These are phyloP conservation scores for Pythium rishiriense DNA, from an alignment of 352 stramenopile species.

Conservation along the genomic window DNA sequence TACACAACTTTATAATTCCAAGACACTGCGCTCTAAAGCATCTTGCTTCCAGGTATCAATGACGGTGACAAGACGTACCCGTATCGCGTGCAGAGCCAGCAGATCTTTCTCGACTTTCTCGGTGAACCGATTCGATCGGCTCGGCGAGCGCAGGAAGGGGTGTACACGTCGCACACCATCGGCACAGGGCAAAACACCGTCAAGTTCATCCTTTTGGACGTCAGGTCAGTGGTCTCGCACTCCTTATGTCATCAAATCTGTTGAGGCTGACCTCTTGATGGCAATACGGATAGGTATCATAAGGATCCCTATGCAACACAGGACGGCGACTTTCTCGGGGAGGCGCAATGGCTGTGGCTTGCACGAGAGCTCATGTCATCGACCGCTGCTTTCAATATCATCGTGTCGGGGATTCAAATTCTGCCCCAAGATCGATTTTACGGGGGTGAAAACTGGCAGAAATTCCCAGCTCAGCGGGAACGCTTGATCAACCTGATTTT, in stretches of 20 bases:
- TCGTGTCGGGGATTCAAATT: constrained; percentile 73
- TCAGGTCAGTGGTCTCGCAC: constrained; percentile 34
- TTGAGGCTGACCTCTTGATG: constrained; percentile 1
- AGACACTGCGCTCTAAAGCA: not conserved
- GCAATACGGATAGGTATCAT: constrained; percentile 27
- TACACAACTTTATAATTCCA: not conserved
- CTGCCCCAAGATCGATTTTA: constrained; percentile 45
- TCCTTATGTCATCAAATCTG: not conserved
- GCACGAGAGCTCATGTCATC: constrained; percentile 39
- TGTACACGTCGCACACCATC: constrained; percentile 38
- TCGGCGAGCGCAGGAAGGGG: constrained; percentile 33
- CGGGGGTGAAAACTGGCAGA: constrained; percentile 57
- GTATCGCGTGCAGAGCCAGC: constrained; percentile 37
- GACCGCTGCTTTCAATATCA: constrained; percentile 64
- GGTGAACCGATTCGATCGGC: constrained; percentile 32
- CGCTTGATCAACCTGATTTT: constrained; percentile 63
- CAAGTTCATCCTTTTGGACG: constrained; percentile 52
- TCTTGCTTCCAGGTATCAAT: constrained; percentile 31
- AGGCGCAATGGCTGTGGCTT: constrained; percentile 48
- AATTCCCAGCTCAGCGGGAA: constrained; percentile 51
- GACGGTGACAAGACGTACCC: constrained; percentile 41
- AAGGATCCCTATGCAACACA: constrained; percentile 34
- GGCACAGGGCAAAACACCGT: constrained; percentile 25
- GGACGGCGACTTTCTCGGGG: constrained; percentile 46
- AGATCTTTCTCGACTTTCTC: constrained; percentile 47